Conservation (phyloP, 2,329 filamentous ascomycete species). For the Taxawa tesnikishii region DNA sequence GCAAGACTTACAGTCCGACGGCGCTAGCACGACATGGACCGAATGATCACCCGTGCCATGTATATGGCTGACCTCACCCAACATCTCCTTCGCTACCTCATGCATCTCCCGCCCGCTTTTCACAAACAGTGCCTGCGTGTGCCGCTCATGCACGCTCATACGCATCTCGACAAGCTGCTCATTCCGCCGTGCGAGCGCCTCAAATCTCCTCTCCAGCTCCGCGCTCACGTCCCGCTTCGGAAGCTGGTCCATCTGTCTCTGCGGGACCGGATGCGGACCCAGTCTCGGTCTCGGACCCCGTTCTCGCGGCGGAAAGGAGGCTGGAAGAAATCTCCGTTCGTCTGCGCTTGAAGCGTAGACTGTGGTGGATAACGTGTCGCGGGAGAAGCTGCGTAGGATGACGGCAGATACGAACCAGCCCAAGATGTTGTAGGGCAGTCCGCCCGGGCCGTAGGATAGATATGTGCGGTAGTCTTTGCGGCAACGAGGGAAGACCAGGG, state of each 20-base stretch:
- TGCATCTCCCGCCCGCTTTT: neutral
- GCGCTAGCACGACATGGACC: no score
- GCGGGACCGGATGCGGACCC: neutral
- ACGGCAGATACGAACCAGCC: neutral
- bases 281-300: neutral
- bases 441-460: neutral
- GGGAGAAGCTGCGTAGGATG: neutral
- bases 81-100: neutral
- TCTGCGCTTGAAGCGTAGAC: neutral
- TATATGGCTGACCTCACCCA: neutral
- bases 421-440: neutral
- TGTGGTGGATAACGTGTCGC: no score
- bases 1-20: no score
- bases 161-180: neutral
- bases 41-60: no score
- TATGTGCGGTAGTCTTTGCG: neutral
- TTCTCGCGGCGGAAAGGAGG: neutral
- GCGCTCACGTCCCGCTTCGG: neutral
- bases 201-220: neutral
- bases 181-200: neutral
- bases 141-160: neutral
- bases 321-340: neutral
- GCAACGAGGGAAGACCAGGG: no score
- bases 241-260: neutral
- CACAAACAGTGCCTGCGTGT: neutral